Percentiles rank a stretch among this genome's conserved stretches.
Evolutionary conservation across 2,329 filamentous ascomycete genomes (phyloP).

Genomic region (Celoporthe dispersa): DNA sequence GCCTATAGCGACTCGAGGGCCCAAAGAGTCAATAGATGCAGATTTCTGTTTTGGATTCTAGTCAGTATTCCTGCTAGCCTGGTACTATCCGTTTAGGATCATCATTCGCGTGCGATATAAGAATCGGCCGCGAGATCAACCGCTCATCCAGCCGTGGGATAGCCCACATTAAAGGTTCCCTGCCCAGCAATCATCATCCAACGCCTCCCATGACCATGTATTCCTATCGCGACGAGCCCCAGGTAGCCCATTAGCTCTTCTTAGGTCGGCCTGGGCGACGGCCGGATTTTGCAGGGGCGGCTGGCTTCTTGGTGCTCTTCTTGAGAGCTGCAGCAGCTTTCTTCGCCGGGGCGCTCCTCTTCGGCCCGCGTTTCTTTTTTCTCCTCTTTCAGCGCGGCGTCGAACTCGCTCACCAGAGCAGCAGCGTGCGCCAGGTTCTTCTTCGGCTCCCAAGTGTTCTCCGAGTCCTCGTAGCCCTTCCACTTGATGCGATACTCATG

Average conservation of each 20-base stretch:
- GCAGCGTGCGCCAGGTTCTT: conserved; percentile 47
- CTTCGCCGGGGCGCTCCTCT: conserved; percentile 23
- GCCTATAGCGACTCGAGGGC: background rate
- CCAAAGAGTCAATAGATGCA: background rate
- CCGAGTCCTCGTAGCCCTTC: conserved; percentile 48
- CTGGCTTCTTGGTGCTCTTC: conserved; percentile 27
- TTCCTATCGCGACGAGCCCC: background rate
- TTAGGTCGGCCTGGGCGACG: conserved; percentile 20
- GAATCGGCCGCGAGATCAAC: background rate
- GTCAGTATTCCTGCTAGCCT: background rate
- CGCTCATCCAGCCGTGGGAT: background rate
- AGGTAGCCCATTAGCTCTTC: conserved; percentile 9
- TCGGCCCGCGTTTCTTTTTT: conserved; percentile 19
- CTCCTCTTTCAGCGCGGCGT: conserved; percentile 35
- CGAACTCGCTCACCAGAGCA: conserved; percentile 43
- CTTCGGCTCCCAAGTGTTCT: conserved; percentile 61
- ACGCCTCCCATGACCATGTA: background rate
- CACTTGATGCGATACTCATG: conserved; percentile 58
- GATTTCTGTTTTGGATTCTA: background rate
- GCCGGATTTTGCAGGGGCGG: conserved; percentile 18
- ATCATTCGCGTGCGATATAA: background rate
- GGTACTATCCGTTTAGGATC: background rate
- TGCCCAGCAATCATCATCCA: background rate
- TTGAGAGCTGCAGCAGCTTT: conserved; percentile 10
- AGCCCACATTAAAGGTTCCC: background rate